phyloP scores from a whole-genome alignment of 768 basidiomycete genomes.

The Panellus pusillus region DNA sequence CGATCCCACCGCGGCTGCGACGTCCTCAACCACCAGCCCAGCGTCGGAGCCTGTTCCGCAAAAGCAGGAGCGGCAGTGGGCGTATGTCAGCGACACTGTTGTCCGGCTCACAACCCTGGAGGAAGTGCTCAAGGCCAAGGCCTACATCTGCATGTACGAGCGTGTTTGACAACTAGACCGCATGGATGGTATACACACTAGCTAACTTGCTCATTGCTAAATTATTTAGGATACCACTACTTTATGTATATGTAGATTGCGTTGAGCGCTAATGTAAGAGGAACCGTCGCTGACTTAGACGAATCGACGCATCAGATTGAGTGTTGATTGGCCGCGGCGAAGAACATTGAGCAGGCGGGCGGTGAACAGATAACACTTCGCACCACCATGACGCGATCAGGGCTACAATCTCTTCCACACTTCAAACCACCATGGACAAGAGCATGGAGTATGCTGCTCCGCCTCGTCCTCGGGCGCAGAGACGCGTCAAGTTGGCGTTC shows the following conservation, averaged over 20 bases:
- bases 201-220: constrained; percentile 3
- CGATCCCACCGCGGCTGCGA: constrained; percentile 2
- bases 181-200: neutral
- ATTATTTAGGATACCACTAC: constrained; percentile 2
- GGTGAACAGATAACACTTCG: no score
- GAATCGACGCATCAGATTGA: no score
- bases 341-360: no score
- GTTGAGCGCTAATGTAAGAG: constrained; percentile 9
- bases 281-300: neutral
- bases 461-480: neutral
- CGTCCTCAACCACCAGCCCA: constrained; percentile 9
- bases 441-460: neutral
- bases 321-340: neutral
- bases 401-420: no score
- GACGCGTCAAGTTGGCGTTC: constrained; percentile 5
- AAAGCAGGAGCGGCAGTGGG: constrained; percentile 65
- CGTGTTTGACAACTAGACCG: constrained; percentile 29
- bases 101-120: constrained; percentile 82
- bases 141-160: constrained; percentile 94
- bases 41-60: constrained; percentile 10
- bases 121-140: constrained; percentile 88
- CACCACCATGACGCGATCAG: neutral
- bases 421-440: constrained; percentile 6
- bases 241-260: constrained; percentile 5
- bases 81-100: constrained; percentile 86